These are phyloP conservation scores for Firmiana major DNA, from an alignment of 345 rosid genomes.

Conservation along the genomic window DNA sequence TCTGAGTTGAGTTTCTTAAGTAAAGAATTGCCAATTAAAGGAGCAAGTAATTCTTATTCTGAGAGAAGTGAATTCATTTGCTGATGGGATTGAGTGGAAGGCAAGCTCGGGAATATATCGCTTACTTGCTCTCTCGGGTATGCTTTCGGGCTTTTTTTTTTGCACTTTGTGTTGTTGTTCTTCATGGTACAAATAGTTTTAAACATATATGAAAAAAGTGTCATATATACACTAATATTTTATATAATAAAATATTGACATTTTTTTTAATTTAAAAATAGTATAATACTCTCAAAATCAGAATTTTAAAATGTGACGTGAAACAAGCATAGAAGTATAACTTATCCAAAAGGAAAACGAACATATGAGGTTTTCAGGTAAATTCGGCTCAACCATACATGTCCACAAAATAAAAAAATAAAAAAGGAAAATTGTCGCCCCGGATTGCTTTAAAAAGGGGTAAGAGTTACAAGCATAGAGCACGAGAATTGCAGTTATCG, in stretches of 20 bases:
- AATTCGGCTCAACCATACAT: too few relatives aligned
- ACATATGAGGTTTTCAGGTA: too few relatives aligned
- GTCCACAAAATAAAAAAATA: too few relatives aligned
- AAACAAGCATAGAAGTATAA: too few relatives aligned
- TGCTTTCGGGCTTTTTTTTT: neutral
- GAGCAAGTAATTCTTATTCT: constrained; percentile 8
- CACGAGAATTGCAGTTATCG: neutral
- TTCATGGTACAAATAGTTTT: too few relatives aligned
- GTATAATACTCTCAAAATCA: too few relatives aligned
- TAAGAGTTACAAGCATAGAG: neutral
- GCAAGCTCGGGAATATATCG: neutral
- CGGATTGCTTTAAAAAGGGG: neutral
- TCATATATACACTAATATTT: too few relatives aligned
- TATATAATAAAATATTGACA: too few relatives aligned
- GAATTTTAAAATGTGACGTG: too few relatives aligned
- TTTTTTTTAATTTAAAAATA: too few relatives aligned
- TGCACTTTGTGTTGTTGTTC: neutral
- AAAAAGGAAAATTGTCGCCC: neutral
- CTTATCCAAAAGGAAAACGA: too few relatives aligned
- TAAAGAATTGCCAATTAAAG: neutral
- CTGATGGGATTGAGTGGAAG: neutral
- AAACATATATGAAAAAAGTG: too few relatives aligned
- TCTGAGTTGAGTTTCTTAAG: neutral
- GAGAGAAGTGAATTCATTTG: neutral
- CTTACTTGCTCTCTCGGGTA: neutral